phyloP scores from a whole-genome alignment of 176 grass and related monocot species.

The Chloris gayana region DNA sequence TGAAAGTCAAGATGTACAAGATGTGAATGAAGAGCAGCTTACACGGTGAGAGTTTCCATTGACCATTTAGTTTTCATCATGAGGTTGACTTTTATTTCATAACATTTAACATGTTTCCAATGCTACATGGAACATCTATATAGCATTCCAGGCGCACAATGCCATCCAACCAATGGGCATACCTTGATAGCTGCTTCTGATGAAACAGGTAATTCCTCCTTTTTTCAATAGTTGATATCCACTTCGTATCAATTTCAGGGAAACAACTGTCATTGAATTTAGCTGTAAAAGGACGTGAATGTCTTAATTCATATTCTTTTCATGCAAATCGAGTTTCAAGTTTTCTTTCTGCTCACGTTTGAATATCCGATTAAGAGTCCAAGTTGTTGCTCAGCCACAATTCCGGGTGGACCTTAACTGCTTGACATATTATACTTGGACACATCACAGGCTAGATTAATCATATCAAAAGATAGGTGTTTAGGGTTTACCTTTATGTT shows the following conservation, averaged over 20 bases:
- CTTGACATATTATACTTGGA: neutral
- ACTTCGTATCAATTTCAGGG: neutral
- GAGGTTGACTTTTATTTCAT: no score
- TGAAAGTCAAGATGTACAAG: conserved; percentile 27
- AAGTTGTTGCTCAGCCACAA: neutral
- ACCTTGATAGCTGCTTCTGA: conserved; percentile 2
- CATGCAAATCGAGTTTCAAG: neutral
- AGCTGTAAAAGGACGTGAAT: neutral
- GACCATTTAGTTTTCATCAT: neutral
- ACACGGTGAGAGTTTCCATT: conserved; percentile 38
- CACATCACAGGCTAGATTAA: neutral
- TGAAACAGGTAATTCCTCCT: conserved; percentile 34
- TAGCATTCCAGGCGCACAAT: conserved; percentile 42
- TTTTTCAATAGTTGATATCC: neutral
- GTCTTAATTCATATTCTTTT: conserved; percentile 2
- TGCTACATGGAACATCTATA: conserved; percentile 14
- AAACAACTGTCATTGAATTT: neutral
- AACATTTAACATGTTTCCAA: neutral
- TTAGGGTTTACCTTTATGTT: no score
- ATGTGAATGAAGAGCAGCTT: conserved; percentile 13
- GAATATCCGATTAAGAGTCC: neutral
- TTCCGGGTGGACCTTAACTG: neutral
- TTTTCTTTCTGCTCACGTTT: conserved; percentile 6
- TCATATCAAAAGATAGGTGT: neutral
- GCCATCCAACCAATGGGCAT: conserved; percentile 21